Evolutionary conservation across 352 stramenopile genomes (phyloP), one percentile per base, ranked within the genome.

Genomic region (Pythium rhizo-oryzae): DNA sequence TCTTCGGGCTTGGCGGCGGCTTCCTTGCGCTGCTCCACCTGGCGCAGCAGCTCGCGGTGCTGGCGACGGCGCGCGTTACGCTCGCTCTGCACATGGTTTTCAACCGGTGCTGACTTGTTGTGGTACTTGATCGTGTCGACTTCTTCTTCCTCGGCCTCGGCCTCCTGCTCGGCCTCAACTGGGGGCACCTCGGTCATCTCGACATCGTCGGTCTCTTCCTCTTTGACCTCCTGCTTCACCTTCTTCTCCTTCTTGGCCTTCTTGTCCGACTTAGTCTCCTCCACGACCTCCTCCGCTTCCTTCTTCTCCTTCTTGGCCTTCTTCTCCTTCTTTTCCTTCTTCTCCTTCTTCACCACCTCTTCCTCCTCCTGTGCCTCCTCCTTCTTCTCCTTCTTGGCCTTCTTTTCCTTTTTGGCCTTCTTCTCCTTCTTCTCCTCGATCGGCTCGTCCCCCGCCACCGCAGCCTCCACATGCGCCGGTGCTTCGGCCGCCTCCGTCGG

Each of bases 51-150:
- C 64, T 93, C 84, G 35, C 87, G 87, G 62, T 94, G 84, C 69
- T 89, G 71, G 18, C 87, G 85, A 46, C 87, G 85, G 35, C 87
- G 82, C 35, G 81, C 82, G 62, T 95, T 95, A 7, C 87, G 85
- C 35, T 94, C 87, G 65, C 85, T 95, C 70, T 95, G 87, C 23
- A 82, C 74, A 59, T 80, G 79, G 55, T 70, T 55, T 25, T 72
- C 47, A 8, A 62, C 60, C 61, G 64, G 8, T 0, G 28, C 51
- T 21, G 61, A 58, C 30, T 71, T 70, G 30, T 64, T 47, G 62
- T 87, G 70, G 12, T 77, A 67, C 35, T 77, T 77, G 51, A 74
- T 77, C 41, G 68, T 57, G 11, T 62, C 64, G 13, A 54, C 63
- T 51, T 69, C 59, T 35, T 71, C 65, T 9, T 67, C 49, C 46